A percentile compares a stretch with the other conserved stretches of the same genome.
Conservation (phyloP, 2,329 filamentous ascomycete genomes). For the Diplocarpon rosae region DNA sequence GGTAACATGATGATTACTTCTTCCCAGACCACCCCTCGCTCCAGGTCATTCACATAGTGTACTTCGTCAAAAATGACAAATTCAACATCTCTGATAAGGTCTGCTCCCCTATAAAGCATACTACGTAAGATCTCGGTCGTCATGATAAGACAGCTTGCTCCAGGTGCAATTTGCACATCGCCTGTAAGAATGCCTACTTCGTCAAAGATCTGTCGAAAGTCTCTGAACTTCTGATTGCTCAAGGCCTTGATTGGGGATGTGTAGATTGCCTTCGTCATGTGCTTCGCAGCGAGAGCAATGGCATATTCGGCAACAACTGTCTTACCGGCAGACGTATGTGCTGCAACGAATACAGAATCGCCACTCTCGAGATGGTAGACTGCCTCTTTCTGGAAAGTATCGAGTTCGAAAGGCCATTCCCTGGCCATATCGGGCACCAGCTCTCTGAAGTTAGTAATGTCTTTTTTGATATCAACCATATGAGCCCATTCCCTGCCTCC, state of each 20-base stretch:
- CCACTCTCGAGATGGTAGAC: slow-evolving; percentile 95
- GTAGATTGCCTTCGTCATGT: slow-evolving; percentile 99
- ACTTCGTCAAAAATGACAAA: slow-evolving; percentile 99
- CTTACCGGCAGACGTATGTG: slow-evolving; percentile 95
- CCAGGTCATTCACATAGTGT: slow-evolving; percentile 94
- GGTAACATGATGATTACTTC: slow-evolving; percentile 99
- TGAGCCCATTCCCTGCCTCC: slow-evolving; percentile 89
- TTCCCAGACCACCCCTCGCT: slow-evolving; percentile 96
- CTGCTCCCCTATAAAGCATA: slow-evolving; percentile 94
- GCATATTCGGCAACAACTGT: slow-evolving; percentile 98
- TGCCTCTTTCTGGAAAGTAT: slow-evolving; percentile 97
- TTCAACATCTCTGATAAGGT: slow-evolving; percentile 92
- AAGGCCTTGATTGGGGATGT: slow-evolving; percentile 97
- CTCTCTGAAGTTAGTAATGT: slow-evolving; percentile 88
- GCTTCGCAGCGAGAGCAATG: slow-evolving; percentile 89
- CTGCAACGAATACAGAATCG: slow-evolving; percentile 95
- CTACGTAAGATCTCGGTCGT: slow-evolving; percentile 95
- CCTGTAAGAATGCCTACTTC: slow-evolving; percentile 96
- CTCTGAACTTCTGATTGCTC: slow-evolving; percentile 97
- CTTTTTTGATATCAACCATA: slow-evolving; percentile 90
- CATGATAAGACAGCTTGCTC: slow-evolving; percentile 98
- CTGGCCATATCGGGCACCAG: slow-evolving; percentile 93
- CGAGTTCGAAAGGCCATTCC: slow-evolving; percentile 93
- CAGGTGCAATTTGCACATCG: slow-evolving; percentile 94
- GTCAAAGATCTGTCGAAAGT: slow-evolving; percentile 82